These are phyloP conservation scores for Candida awuae DNA, from an alignment of 805 yeast genomes.

Conservation along the genomic window DNA sequence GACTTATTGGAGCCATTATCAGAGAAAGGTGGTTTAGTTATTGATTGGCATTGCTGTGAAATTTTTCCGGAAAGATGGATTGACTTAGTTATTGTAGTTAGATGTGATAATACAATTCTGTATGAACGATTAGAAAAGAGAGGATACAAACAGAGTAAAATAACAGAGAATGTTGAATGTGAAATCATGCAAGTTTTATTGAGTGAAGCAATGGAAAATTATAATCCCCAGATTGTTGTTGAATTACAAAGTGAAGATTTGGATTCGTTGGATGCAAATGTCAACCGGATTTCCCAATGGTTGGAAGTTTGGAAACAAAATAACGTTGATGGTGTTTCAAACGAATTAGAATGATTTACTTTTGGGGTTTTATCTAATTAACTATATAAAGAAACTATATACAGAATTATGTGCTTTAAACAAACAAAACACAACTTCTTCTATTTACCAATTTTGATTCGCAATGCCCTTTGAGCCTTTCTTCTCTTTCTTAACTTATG, in stretches of 20 bases:
- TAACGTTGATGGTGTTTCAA: conserved; percentile 52
- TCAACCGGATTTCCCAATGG: conserved; percentile 72
- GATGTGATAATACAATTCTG: conserved; percentile 64
- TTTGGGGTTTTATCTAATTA: not conserved
- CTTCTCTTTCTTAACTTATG: conserved; percentile 97
- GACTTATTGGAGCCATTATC: conserved; percentile 75
- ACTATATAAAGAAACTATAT: not conserved
- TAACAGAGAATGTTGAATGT: conserved; percentile 88
- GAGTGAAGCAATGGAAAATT: conserved; percentile 80
- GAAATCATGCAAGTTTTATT: conserved; percentile 92
- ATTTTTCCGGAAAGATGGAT: conserved; percentile 87
- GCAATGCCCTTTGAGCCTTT: conserved; percentile 80
- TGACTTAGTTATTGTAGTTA: conserved; percentile 83
- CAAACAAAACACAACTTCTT: not conserved
- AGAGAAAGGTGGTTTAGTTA: conserved; percentile 76
- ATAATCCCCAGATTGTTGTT: conserved; percentile 72
- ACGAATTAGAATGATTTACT: conserved; percentile 28
- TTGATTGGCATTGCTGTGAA: conserved; percentile 98
- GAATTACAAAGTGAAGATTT: conserved; percentile 65
- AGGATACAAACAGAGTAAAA: conserved; percentile 71
- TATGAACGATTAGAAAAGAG: conserved; percentile 71
- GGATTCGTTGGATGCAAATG: conserved; percentile 77
- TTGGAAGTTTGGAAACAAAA: conserved; percentile 63
- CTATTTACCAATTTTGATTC: conserved; percentile 52
- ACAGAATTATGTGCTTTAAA: not conserved